Conservation (phyloP, 2,329 filamentous ascomycete species). For the Chalaropsis thielavioides region DNA sequence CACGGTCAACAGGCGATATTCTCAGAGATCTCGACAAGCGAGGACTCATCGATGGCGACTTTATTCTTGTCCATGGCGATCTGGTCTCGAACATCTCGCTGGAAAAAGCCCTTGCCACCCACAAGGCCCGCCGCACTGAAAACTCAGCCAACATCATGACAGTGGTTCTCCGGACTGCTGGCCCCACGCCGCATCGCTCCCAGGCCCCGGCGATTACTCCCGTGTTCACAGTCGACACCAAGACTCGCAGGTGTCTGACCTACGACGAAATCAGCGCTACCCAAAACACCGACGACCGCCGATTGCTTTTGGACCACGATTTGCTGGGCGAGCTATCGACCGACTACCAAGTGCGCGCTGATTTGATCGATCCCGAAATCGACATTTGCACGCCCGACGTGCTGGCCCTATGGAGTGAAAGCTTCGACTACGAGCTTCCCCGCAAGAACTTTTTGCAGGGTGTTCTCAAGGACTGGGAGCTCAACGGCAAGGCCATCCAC, state of each 20-base stretch:
- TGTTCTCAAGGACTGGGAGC: constrained; percentile 88
- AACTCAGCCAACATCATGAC: constrained; percentile 98
- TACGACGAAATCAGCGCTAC: constrained; percentile 79
- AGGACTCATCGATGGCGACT: constrained; percentile 74
- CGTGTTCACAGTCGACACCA: constrained; percentile 73
- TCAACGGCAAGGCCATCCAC: constrained; percentile 95
- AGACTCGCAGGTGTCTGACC: constrained; percentile 68
- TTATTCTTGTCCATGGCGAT: constrained; percentile 84
- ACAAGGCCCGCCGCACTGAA: constrained; percentile 63
- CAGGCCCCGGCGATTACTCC: constrained; percentile 63
- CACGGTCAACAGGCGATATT: constrained; percentile 79
- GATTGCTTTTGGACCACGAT: constrained; percentile 58
- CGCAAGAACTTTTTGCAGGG: constrained; percentile 80
- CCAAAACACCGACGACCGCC: constrained; percentile 42
- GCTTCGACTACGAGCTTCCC: constrained; percentile 89
- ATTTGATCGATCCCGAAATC: constrained; percentile 86
- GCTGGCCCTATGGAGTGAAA: constrained; percentile 88
- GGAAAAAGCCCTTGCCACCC: constrained; percentile 61
- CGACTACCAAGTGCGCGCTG: constrained; percentile 70
- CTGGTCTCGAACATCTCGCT: constrained; percentile 79
- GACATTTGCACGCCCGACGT: constrained; percentile 97
- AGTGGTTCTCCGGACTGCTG: constrained; percentile 70
- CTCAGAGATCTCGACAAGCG: constrained; percentile 86
- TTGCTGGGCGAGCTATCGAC: constrained; percentile 53
- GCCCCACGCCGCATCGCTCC: constrained; percentile 55